These are phyloP conservation scores for Rhodamnia argentea DNA, from an alignment of 345 rosid species.

Conservation along the genomic window DNA sequence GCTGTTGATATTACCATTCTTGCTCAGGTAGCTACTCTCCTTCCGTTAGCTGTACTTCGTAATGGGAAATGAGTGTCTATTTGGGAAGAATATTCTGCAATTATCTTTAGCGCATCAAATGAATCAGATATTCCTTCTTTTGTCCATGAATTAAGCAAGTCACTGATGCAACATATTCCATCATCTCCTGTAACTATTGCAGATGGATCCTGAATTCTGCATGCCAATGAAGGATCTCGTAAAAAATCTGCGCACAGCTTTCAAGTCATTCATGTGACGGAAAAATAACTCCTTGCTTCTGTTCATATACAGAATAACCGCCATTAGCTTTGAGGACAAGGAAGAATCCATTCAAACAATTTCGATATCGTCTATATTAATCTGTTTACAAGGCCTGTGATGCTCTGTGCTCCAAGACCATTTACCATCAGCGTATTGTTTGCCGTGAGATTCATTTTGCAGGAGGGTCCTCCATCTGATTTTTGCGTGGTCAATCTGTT, in stretches of 20 bases:
- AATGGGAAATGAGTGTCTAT: neutral
- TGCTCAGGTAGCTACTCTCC: slow-evolving; percentile 45
- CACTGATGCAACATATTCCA: neutral
- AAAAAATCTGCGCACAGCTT: slow-evolving; percentile 41
- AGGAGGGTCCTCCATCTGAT: slow-evolving; percentile 14
- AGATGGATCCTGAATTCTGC: slow-evolving; percentile 65
- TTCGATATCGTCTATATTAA: neutral
- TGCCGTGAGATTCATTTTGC: slow-evolving; percentile 34
- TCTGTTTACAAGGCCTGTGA: slow-evolving; percentile 8
- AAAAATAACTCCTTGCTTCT: neutral
- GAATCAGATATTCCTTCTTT: neutral
- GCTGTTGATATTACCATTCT: slow-evolving; percentile 59
- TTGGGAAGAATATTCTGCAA: neutral
- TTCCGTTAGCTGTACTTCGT: neutral
- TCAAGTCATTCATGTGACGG: slow-evolving; percentile 35
- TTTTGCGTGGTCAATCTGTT: neutral
- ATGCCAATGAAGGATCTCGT: slow-evolving; percentile 64
- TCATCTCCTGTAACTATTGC: slow-evolving; percentile 5
- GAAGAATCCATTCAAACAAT: neutral
- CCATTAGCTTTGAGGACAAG: neutral
- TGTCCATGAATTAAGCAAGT: neutral
- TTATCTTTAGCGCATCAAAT: neutral
- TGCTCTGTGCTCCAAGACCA: slow-evolving; percentile 18
- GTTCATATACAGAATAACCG: neutral
- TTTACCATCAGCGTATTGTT: slow-evolving; percentile 8